Evolutionary conservation across 345 rosid genomes (phyloP), one percentile per base, ranked within the genome.

Genomic region (Lepidium didymum): DNA sequence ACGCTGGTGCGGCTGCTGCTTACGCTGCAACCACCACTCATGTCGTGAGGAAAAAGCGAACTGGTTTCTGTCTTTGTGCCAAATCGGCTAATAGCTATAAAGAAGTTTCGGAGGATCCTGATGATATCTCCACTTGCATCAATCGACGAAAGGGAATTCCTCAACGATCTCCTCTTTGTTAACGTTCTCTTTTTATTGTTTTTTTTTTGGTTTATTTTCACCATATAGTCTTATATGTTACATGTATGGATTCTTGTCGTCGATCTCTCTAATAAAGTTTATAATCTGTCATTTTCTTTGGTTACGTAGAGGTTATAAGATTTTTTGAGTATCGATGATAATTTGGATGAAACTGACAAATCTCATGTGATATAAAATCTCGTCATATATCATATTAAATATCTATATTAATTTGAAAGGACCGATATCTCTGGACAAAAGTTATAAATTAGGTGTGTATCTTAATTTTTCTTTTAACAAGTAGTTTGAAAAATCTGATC

Each of bases 141-240:
- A 89, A 79, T 77, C 80, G 99, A 72, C 83, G 99, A 66, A 95
- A 95, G 78, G 93, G 99, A 75, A 79, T 85, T 76, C 99, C 99
- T 43, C 96, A 91, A 31, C 79, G 99, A 66, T 86, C 97, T 62
- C 97, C 99, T 69, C 72, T 91, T 10, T 91, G 90, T 78, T 94
- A 84, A 80, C 40, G 45, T 44, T 45, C 14, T 33, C 10, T n/a
- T 38, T 11, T 40, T 44, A 0, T 59, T 42, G 41, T 51, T 0
- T 1, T 10, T 21, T 47, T 70, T 15, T 65, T 57, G 21, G 51
- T 64, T 62, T 65, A 11, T 41, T 64, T 64, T 49, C 60, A 73
- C 58, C 44, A 64, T 38, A 72, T 56, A 64, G 58, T 73, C 52
- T 56, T 57, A 67, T 46, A 56, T 64, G 29, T 56, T 64, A 65